Percentiles rank a stretch among this genome's conserved stretches.
phyloP scores from a whole-genome alignment of 129 eudicot genomes.

The Escallonia herrerae region DNA sequence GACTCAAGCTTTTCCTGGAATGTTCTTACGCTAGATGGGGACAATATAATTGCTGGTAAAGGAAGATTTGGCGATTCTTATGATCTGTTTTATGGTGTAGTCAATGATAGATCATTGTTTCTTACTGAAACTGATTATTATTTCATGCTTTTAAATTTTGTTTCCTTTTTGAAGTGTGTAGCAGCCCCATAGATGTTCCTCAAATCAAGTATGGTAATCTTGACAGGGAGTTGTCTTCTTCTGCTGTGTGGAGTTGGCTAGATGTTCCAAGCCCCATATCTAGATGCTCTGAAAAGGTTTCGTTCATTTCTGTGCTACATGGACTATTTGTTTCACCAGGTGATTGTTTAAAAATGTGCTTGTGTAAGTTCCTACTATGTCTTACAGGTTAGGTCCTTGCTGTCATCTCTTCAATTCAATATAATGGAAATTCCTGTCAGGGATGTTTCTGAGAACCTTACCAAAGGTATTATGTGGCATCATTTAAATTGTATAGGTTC shows the following conservation, averaged over 20 bases:
- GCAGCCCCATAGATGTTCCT: slow-evolving; percentile 82
- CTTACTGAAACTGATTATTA: not conserved
- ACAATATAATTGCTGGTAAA: slow-evolving; percentile 78
- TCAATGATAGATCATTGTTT: not conserved
- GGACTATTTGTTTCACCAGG: slow-evolving; percentile 1
- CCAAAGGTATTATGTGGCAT: slow-evolving; percentile 40
- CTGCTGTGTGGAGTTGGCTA: slow-evolving; percentile 66
- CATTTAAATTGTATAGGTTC: not conserved
- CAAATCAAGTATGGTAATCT: slow-evolving; percentile 61
- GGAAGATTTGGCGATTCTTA: slow-evolving; percentile 3
- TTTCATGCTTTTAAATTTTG: not conserved
- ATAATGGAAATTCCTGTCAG: slow-evolving; percentile 68
- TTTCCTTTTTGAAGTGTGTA: slow-evolving; percentile 48
- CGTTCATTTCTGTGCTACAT: slow-evolving; percentile 3
- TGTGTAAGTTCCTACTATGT: slow-evolving; percentile 4
- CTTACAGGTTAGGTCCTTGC: slow-evolving; percentile 57
- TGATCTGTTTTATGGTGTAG: not conserved
- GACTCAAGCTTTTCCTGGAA: slow-evolving; percentile 70
- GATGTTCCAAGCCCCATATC: slow-evolving; percentile 63
- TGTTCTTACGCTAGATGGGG: slow-evolving; percentile 67
- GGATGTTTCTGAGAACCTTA: slow-evolving; percentile 34
- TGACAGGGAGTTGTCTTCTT: slow-evolving; percentile 36
- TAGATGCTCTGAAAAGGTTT: slow-evolving; percentile 62
- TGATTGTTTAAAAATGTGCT: not conserved
- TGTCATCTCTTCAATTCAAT: slow-evolving; percentile 52